A percentile compares a stretch with the other conserved stretches of the same genome.
Evolutionary conservation across 306 rosid species (phyloP).

Genomic region (Vigna unguiculata): DNA sequence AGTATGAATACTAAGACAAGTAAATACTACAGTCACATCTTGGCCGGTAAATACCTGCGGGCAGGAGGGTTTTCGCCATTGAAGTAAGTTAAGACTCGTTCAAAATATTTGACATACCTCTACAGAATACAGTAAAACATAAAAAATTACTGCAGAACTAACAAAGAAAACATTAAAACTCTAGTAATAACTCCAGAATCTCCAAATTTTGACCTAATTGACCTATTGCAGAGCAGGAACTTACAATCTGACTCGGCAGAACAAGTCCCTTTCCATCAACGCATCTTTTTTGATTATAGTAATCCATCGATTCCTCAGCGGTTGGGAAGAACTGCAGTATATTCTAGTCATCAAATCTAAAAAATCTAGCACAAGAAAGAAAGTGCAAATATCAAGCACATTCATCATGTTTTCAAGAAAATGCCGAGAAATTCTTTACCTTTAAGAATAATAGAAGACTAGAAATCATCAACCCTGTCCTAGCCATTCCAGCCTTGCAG

Average conservation of each 20-base stretch:
- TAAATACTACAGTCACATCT: conserved; percentile 25
- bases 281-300: conserved; percentile 97
- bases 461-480: conserved; percentile 99
- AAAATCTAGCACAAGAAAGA: conserved; percentile 17
- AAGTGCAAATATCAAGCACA: conserved; percentile 25
- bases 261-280: conserved; percentile 92
- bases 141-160: conserved; percentile 9
- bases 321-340: conserved; percentile 91
- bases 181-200: conserved; percentile 30
- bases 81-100: conserved; percentile 86
- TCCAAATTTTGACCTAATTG: conserved; percentile 30
- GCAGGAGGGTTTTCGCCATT: conserved; percentile 90
- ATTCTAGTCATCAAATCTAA: conserved; percentile 33
- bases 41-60: conserved; percentile 69
- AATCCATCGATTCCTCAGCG: conserved; percentile 95
- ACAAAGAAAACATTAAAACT: conserved; percentile 30
- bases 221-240: conserved; percentile 49
- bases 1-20: conserved; percentile 32
- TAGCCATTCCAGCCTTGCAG: conserved; percentile 99
- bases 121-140: conserved; percentile 43
- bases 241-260: conserved; percentile 98
- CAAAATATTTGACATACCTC: conserved; percentile 96
- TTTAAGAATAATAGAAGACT: conserved; percentile 91
- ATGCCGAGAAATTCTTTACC: conserved; percentile 53
- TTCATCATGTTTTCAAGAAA: conserved; percentile 37